phyloP scores from a whole-genome alignment of 176 grass and related monocot species.

The Miscanthus lutarioriparius region DNA sequence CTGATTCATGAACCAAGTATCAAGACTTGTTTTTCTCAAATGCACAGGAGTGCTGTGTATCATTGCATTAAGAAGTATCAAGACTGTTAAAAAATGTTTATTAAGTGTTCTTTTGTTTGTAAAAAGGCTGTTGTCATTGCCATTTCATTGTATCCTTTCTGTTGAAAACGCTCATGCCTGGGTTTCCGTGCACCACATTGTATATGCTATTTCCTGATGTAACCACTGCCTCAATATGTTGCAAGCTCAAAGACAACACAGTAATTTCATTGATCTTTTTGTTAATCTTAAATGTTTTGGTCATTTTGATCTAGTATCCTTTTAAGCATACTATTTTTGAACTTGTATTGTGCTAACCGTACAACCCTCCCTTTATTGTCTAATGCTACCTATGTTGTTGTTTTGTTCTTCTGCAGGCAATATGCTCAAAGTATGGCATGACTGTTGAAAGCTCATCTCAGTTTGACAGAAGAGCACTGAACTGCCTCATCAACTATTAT shows the following conservation, averaged over 20 bases:
- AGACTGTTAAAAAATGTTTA: neutral
- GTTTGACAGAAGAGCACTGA: conserved; percentile 47
- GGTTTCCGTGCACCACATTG: neutral
- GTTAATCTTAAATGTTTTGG: neutral
- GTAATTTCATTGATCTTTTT: neutral
- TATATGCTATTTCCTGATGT: neutral
- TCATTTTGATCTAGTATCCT: neutral
- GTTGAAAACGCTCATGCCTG: neutral
- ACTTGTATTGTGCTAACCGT: neutral
- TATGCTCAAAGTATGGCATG: conserved; percentile 55
- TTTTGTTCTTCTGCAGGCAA: conserved; percentile 34
- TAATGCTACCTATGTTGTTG: neutral
- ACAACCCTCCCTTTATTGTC: neutral
- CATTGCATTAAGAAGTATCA: conserved; percentile 1
- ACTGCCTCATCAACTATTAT: conserved; percentile 52
- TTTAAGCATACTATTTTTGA: conserved; percentile 5
- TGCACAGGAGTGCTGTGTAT: neutral
- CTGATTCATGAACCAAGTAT: conserved; percentile 9
- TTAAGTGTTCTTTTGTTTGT: conserved; percentile 16
- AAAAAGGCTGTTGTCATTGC: neutral
- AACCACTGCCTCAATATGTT: neutral
- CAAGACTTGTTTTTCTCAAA: neutral
- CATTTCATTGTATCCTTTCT: neutral
- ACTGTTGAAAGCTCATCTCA: conserved; percentile 45
- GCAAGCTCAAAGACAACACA: neutral